These are phyloP conservation scores for Apiotrichum laibachii DNA, from an alignment of 1,284 basidiomycete species.

Conservation along the genomic window DNA sequence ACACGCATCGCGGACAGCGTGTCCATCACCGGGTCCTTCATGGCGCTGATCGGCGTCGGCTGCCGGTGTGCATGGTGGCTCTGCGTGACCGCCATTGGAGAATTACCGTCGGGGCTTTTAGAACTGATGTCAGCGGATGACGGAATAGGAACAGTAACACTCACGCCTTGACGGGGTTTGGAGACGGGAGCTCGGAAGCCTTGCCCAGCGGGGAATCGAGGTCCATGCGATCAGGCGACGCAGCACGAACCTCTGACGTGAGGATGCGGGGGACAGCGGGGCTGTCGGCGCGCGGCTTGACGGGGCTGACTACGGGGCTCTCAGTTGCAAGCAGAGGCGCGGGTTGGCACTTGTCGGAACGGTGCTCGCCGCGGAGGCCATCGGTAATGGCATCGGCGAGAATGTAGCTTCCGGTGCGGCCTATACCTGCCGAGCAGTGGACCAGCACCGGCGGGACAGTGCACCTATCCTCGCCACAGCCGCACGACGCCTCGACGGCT, in stretches of 20 bases:
- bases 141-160: neutral
- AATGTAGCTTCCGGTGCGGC: slow-evolving; percentile 87
- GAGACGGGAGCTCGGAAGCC: no score
- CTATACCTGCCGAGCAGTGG: slow-evolving; percentile 76
- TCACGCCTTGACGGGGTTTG: no score
- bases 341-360: neutral
- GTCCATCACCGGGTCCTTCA: slow-evolving; percentile 69
- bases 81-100: slow-evolving; percentile 20
- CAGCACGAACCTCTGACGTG: neutral
- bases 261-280: no score
- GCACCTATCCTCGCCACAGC: slow-evolving; percentile 21
- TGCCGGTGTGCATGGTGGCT: slow-evolving; percentile 52
- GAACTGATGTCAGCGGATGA: slow-evolving; percentile 7
- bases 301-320: no score
- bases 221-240: slow-evolving; percentile 1
- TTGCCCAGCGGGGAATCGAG: neutral
- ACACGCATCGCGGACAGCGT: slow-evolving; percentile 84
- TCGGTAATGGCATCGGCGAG: slow-evolving; percentile 82
- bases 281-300: no score
- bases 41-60: slow-evolving; percentile 58
- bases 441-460: slow-evolving; percentile 50
- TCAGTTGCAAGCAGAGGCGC: no score
- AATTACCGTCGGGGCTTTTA: neutral
- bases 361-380: slow-evolving; percentile 62
- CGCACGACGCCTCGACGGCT: slow-evolving; percentile 59